Percentiles rank a stretch among this genome's conserved stretches.
Conservation (phyloP, 495 filamentous ascomycete species). For the Viridothelium virens region DNA sequence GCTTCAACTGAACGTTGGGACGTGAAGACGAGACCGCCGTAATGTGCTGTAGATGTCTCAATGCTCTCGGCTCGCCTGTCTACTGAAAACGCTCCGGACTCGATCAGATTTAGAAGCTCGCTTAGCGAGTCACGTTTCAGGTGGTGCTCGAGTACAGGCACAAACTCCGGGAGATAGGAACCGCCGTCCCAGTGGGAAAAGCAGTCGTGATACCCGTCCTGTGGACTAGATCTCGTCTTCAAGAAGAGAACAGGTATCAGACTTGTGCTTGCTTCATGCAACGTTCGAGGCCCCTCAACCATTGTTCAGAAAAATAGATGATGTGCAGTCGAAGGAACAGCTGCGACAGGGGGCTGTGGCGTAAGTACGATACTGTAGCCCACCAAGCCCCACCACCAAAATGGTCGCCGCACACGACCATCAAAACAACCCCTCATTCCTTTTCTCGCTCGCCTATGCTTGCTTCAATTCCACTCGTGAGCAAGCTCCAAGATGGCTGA, state of each 20-base stretch:
- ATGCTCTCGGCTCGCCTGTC: conserved; percentile 16
- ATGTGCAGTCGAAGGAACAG: not conserved
- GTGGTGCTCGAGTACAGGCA: conserved; percentile 76
- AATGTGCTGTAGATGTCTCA: conserved; percentile 36
- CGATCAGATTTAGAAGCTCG: conserved; percentile 40
- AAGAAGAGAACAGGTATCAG: conserved; percentile 62
- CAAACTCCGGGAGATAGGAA: conserved; percentile 57
- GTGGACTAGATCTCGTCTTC: conserved; percentile 74
- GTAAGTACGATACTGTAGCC: not conserved
- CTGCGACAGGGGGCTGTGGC: not conserved
- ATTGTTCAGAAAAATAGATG: not conserved
- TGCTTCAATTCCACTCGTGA: not conserved
- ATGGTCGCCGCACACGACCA: conserved; percentile 3
- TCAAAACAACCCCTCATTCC: conserved; percentile 9
- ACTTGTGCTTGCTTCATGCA: not conserved
- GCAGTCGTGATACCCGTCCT: conserved; percentile 70
- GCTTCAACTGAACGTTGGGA: conserved; percentile 90
- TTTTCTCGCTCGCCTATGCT: not conserved
- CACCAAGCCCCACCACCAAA: not conserved
- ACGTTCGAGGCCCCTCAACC: not conserved
- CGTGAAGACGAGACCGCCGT: conserved; percentile 86
- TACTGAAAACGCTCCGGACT: conserved; percentile 25
- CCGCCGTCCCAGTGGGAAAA: conserved; percentile 47
- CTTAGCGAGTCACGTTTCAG: conserved; percentile 45
- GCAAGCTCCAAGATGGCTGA: not conserved